A percentile compares a stretch with the other conserved stretches of the same genome.
Conservation (phyloP, 345 rosid species). For the Syzygium jambos region DNA sequence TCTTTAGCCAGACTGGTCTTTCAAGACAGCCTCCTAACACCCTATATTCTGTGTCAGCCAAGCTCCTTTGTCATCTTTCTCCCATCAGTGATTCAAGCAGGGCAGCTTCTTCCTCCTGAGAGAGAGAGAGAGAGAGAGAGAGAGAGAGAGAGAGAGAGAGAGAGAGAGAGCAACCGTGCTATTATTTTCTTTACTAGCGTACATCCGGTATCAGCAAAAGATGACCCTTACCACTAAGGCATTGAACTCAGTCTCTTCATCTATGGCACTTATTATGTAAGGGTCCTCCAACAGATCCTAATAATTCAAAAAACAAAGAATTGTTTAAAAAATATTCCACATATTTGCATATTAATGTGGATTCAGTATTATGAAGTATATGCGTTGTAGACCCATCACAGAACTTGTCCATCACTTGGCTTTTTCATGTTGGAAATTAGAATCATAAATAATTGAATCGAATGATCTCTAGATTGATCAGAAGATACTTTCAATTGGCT, state of each 20-base stretch:
- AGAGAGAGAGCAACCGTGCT: neutral
- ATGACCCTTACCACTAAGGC: slow-evolving; percentile 72
- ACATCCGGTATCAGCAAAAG: neutral
- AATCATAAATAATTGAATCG: neutral
- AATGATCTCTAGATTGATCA: neutral
- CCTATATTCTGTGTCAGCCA: neutral
- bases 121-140: neutral
- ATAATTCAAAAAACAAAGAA: neutral
- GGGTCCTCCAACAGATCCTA: slow-evolving; percentile 89
- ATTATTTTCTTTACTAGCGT: neutral
- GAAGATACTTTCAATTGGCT: neutral
- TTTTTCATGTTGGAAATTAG: neutral
- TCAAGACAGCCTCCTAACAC: neutral
- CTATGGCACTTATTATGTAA: slow-evolving; percentile 61
- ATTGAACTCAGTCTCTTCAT: slow-evolving; percentile 88
- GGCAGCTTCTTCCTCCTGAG: slow-evolving; percentile 90
- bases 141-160: neutral
- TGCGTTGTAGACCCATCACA: neutral
- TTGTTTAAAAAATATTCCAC: neutral
- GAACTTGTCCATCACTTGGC: neutral
- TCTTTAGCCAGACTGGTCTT: neutral
- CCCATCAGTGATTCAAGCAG: slow-evolving; percentile 74
- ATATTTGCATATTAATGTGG: neutral
- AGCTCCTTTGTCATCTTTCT: slow-evolving; percentile 24
- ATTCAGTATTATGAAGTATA: neutral